Base-by-base conservation (phyloP, 257 asterid genomes). In the Anisodus tanguticus region DNA sequence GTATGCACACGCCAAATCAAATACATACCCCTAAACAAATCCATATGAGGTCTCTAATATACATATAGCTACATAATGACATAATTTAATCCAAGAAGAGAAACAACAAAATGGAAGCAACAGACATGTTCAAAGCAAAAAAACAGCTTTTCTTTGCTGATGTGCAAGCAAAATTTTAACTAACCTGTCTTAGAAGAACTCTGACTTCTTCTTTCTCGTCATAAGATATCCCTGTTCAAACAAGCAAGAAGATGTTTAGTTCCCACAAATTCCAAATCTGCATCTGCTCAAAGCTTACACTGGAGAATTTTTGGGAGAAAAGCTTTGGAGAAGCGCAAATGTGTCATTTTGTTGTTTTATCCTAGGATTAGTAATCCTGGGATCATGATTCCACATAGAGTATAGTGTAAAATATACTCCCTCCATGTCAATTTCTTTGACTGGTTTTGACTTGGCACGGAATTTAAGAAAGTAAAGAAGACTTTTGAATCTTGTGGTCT, bases 141-240 rank as follows among this genome's bases (percentile, higher is more conserved):
- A 53, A 26, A 77, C 49, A 53, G 19, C 31, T 31, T 31, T 35
- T 53, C 66, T 7, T 31, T 53, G 82, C 66, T 77, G 84, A 76
- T n/a, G 31, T 72, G 19, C 80, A 81, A 82, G 85, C 79, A 60
- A 82, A 74, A 86, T 77, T 83, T 53, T 78, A 79, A 85, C 86
- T 62, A 84, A 96, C 99, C 98, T 93, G 94, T 91, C 97, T 93
- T 91, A 96, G 83, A 83, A 93, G 98, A 84, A 89, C 66, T n/a
- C 98, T 96, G 60, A 96, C 99, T 89, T 94, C 99, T 91, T 93
- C 95, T 92, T 96, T 96, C 87, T 96, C 99, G 79, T 15, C 92
- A 86, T 96, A 96, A 70, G 97, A 91, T 86, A 96, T 82, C 60
- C 98, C 99, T 96, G 93, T 55, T 85, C 77, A 49, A 31, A 53